phyloP scores from a whole-genome alignment of 176 grass and related monocot genomes.

The Oryza glumipatula region DNA sequence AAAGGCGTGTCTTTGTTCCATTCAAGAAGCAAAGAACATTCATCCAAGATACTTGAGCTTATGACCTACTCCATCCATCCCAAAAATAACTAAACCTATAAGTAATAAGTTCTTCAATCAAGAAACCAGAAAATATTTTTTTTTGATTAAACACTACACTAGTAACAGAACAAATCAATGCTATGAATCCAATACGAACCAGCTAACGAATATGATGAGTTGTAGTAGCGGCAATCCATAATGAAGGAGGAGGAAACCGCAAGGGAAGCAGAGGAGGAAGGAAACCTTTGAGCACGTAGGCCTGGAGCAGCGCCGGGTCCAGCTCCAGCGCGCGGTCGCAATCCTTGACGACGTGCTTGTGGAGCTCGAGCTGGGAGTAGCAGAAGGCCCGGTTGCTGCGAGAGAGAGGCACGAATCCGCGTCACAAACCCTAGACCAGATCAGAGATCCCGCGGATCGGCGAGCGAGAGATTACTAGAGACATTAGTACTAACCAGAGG shows the following conservation, averaged over 20 bases:
- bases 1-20: background rate
- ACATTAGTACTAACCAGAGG: slow-evolving; percentile 51
- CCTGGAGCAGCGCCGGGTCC: slow-evolving; percentile 68
- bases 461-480: background rate
- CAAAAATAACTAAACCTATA: too few species aligned
- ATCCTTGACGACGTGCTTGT: slow-evolving; percentile 98
- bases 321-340: slow-evolving; percentile 84
- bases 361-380: slow-evolving; percentile 93
- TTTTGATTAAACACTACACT: background rate
- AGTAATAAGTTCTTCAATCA: too few species aligned
- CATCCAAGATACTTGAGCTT: background rate
- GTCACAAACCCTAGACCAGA: slow-evolving; percentile 15
- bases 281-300: slow-evolving; percentile 93
- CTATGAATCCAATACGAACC: too few species aligned
- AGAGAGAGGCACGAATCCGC: slow-evolving; percentile 5
- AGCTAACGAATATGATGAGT: too few species aligned
- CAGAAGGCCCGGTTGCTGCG: slow-evolving; percentile 97
- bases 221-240: too few species aligned
- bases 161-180: too few species aligned
- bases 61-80: background rate
- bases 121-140: too few species aligned
- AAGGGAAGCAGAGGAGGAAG: background rate
- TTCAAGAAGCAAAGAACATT: background rate
- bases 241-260: too few species aligned
- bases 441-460: slow-evolving; percentile 40